Evolutionary conservation across 2,329 filamentous ascomycete genomes (phyloP), one percentile per base, ranked within the genome.

Genomic region (Aspergillus amoenus): DNA sequence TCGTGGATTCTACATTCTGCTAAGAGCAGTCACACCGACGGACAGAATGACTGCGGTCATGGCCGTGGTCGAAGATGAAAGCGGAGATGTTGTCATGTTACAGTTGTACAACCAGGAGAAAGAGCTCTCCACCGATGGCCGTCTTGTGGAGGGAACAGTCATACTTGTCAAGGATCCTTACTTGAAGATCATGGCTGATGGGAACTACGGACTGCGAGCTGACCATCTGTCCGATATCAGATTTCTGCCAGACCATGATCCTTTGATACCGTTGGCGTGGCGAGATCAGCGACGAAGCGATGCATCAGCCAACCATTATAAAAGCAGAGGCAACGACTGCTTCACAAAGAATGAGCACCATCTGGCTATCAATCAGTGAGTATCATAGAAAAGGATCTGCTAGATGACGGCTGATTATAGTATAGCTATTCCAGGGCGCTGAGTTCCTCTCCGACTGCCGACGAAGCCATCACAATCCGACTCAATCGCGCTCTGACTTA

Each of bases 211-310:
- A 0, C 32, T 85, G 21, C 74, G 81, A 6, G 78, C 83, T 6
- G 82, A 85, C 56, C 82, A 85, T 63, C 63, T 79, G n/a, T 78
- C 76, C n/a, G 82, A 85, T 56, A 61, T 84, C 18, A 58, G 78
- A 3, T 73, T 71, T 57, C 58, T 83, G 3, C 52, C 69, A 1
- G 50, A 61, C 0, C 45, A 62, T 17, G 76, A 82, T 42, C 51
- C 68, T n/a, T 71, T 66, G 5, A 65, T 82, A 13, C 81, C 81
- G 1, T 21, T 42, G 1, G 46, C 55, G n/a, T 81, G 77, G 78
- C 63, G 54, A 59, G 9, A 44, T 21, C 37, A 37, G 11, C 4
- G 22, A 17, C 17, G 46, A 42, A n/a, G 3, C 13, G 41, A 55
- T 24, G 18, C 5, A 54, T 62, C 52, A 41, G 61, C 50, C 64